Conservation (phyloP, 176 grass and related monocot genomes). For the Carex pumila region DNA sequence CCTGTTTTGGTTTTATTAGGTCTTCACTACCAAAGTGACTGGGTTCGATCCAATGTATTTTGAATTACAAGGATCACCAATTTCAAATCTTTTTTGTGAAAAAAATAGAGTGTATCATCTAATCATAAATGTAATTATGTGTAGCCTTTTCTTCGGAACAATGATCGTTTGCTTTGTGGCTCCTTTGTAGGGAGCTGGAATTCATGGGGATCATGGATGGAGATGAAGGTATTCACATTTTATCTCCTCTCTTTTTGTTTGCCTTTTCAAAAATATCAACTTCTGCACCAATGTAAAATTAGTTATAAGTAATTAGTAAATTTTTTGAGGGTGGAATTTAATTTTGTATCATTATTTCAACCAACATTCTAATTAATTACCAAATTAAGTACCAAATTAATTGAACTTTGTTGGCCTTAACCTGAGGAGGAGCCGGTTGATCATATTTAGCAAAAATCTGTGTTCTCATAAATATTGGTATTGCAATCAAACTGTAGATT, state of each 20-base stretch:
- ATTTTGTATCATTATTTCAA: not conserved
- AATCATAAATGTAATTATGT: not conserved
- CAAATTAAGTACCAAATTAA: not conserved
- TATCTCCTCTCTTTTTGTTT: too few species aligned
- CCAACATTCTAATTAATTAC: not conserved
- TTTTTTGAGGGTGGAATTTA: not conserved
- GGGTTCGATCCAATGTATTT: not conserved
- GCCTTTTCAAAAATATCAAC: too few species aligned
- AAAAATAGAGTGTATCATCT: not conserved
- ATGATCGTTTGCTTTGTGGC: constrained; percentile 21
- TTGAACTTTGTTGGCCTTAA: not conserved
- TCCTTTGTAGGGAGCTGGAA: constrained; percentile 41
- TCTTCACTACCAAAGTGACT: not conserved
- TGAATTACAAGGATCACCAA: not conserved
- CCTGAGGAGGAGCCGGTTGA: too few species aligned
- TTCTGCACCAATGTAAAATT: not conserved
- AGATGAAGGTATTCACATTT: not conserved
- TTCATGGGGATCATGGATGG: constrained; percentile 33
- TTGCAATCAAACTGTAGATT: too few species aligned
- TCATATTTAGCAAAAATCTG: too few species aligned
- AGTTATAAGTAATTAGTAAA: not conserved
- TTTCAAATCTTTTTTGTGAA: not conserved
- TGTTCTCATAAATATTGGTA: too few species aligned
- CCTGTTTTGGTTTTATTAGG: too few species aligned
- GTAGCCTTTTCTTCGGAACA: constrained; percentile 17